A percentile compares a stretch with the other conserved stretches of the same genome.
Evolutionary conservation across 345 rosid species (phyloP).

Genomic region (Ailanthus altissimus): DNA sequence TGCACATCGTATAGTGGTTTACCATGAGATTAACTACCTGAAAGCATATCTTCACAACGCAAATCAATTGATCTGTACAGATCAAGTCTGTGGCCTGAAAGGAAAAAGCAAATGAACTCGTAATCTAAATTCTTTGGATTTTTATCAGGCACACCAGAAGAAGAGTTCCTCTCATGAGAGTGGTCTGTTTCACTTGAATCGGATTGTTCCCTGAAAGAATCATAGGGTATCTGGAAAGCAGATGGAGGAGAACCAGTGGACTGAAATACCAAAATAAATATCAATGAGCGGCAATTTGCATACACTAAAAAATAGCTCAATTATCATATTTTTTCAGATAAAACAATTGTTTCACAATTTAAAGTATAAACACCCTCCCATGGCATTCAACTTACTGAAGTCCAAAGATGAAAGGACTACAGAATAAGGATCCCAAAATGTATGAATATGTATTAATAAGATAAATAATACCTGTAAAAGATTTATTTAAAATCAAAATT

Average conservation of each 20-base stretch:
- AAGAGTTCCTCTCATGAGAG: constrained; percentile 30
- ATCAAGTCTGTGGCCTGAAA: constrained; percentile 77
- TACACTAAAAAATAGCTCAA: neutral
- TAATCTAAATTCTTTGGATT: constrained; percentile 70
- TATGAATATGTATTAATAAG: neutral
- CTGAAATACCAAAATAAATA: constrained; percentile 50
- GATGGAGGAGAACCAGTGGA: constrained; percentile 91
- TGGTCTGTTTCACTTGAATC: constrained; percentile 34
- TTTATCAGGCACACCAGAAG: constrained; percentile 38
- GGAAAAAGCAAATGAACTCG: constrained; percentile 78
- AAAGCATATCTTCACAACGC: constrained; percentile 92
- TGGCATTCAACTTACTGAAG: neutral
- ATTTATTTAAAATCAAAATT: neutral
- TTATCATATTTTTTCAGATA: neutral
- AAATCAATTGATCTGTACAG: constrained; percentile 82
- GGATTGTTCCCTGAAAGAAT: constrained; percentile 62
- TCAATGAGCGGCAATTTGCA: neutral
- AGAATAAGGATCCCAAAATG: neutral
- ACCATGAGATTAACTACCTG: constrained; percentile 44
- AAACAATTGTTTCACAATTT: constrained; percentile 1
- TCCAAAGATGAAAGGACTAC: neutral
- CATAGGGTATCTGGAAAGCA: constrained; percentile 72
- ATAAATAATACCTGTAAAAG: neutral
- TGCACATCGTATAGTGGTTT: neutral
- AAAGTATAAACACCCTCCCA: neutral